phyloP scores from a whole-genome alignment of 116 monocot species.

The Cymodocea nodosa region DNA sequence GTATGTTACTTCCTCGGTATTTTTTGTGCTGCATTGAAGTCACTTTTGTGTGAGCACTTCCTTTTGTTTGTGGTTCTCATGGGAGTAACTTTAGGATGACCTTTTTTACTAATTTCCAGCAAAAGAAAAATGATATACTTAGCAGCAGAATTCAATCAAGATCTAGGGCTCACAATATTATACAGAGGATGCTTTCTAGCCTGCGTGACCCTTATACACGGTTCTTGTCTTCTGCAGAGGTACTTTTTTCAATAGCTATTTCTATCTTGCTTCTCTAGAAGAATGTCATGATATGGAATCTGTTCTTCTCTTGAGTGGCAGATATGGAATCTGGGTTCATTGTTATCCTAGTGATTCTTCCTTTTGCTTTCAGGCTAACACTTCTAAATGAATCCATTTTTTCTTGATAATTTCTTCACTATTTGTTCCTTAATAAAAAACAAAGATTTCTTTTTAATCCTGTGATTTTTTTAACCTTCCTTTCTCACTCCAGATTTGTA shows the following conservation, averaged over 20 bases:
- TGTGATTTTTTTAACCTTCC: too few relatives aligned
- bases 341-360: too few relatives aligned
- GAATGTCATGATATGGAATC: not conserved
- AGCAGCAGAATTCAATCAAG: constrained; percentile 46
- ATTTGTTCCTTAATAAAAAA: too few relatives aligned
- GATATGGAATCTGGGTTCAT: too few relatives aligned
- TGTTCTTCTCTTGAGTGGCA: too few relatives aligned
- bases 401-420: too few relatives aligned
- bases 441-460: too few relatives aligned
- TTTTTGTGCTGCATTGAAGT: too few relatives aligned
- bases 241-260: constrained; percentile 20
- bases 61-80: not conserved
- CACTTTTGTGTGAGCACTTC: not conserved
- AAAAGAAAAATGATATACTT: constrained; percentile 46
- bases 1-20: too few relatives aligned
- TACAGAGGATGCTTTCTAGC: constrained; percentile 67
- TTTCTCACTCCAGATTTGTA: too few relatives aligned
- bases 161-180: constrained; percentile 61
- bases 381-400: too few relatives aligned
- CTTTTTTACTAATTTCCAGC: constrained; percentile 14
- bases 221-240: constrained; percentile 79
- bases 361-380: too few relatives aligned
- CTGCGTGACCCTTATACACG: constrained; percentile 84
- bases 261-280: not conserved
- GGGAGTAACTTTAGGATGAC: not conserved